A percentile compares a stretch with the other conserved stretches of the same genome.
phyloP scores from a whole-genome alignment of 2,329 filamentous ascomycete species.

The Bipolaris gigantea region DNA sequence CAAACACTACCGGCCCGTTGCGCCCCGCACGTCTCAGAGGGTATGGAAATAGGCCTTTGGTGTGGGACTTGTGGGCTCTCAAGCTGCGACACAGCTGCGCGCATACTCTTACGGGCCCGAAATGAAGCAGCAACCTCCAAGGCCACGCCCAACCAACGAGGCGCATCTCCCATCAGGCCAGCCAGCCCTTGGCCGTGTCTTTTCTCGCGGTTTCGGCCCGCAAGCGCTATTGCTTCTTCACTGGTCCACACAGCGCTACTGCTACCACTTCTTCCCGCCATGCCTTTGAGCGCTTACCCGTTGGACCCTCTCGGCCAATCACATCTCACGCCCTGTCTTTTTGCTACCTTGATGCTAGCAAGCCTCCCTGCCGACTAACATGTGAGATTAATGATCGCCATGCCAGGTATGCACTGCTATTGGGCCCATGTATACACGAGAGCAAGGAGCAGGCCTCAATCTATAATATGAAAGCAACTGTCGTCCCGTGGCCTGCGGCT shows the following conservation, averaged over 20 bases:
- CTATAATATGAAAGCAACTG: slow-evolving; percentile 23
- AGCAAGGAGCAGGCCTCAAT: slow-evolving; percentile 11
- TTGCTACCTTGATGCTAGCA: slow-evolving; percentile 19
- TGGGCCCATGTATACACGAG: slow-evolving; percentile 17
- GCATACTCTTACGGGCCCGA: slow-evolving; percentile 13
- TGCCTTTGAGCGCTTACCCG: slow-evolving; percentile 28
- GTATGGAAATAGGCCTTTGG: neutral
- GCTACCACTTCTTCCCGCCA: slow-evolving; percentile 23
- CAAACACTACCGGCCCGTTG: neutral
- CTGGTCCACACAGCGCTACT: slow-evolving; percentile 29
- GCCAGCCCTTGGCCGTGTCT: neutral
- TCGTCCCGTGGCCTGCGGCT: slow-evolving; percentile 23
- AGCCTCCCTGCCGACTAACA: slow-evolving; percentile 22
- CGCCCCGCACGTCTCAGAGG: slow-evolving; percentile 4
- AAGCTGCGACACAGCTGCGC: slow-evolving; percentile 6
- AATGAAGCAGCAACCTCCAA: slow-evolving; percentile 8
- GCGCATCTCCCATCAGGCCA: slow-evolving; percentile 12
- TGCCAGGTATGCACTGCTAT: slow-evolving; percentile 21
- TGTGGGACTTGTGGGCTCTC: neutral
- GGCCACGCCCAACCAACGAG: slow-evolving; percentile 5
- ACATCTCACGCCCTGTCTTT: slow-evolving; percentile 4
- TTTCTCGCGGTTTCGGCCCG: slow-evolving; percentile 25
- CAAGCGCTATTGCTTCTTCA: slow-evolving; percentile 37
- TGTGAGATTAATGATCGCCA: slow-evolving; percentile 22
- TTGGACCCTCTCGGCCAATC: slow-evolving; percentile 18